Evolutionary conservation across 768 basidiomycete species (phyloP).

Genomic region (Leccinum olivaceopallidum): DNA sequence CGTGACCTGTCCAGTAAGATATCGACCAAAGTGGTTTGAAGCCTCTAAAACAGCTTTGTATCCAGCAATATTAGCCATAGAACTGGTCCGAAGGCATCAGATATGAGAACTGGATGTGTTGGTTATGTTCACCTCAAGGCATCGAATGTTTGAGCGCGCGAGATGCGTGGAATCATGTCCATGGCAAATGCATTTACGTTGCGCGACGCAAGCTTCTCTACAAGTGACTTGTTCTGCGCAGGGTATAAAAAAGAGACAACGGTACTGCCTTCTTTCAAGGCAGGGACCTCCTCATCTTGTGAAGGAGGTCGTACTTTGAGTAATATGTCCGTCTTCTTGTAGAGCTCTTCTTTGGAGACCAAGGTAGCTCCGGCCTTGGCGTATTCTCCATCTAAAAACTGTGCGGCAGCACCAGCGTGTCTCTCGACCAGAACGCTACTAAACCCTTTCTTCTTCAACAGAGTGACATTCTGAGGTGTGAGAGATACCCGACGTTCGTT

Average conservation of each 20-base stretch:
- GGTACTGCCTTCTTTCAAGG: conserved; percentile 73
- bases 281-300: conserved; percentile 57
- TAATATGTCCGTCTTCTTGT: conserved; percentile 69
- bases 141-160: conserved; percentile 88
- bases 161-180: conserved; percentile 92
- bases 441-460: conserved; percentile 85
- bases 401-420: conserved; percentile 67
- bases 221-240: conserved; percentile 72
- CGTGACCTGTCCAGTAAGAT: conserved; percentile 88
- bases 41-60: conserved; percentile 92
- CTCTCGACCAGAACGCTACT: conserved; percentile 68
- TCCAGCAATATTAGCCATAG: conserved; percentile 94
- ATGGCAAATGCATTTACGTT: conserved; percentile 80
- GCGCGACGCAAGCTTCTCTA: conserved; percentile 66
- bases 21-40: conserved; percentile 86
- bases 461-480: conserved; percentile 74
- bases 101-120: conserved; percentile 2
- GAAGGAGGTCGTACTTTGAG: conserved; percentile 85
- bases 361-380: conserved; percentile 75
- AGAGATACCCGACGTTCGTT: conserved; percentile 80
- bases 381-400: conserved; percentile 83
- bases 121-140: conserved; percentile 62
- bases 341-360: conserved; percentile 72
- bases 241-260: conserved; percentile 85
- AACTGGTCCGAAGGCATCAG: conserved; percentile 43